Conservation (phyloP, 2,329 filamentous ascomycete species). For the Aspergillus sp. region DNA sequence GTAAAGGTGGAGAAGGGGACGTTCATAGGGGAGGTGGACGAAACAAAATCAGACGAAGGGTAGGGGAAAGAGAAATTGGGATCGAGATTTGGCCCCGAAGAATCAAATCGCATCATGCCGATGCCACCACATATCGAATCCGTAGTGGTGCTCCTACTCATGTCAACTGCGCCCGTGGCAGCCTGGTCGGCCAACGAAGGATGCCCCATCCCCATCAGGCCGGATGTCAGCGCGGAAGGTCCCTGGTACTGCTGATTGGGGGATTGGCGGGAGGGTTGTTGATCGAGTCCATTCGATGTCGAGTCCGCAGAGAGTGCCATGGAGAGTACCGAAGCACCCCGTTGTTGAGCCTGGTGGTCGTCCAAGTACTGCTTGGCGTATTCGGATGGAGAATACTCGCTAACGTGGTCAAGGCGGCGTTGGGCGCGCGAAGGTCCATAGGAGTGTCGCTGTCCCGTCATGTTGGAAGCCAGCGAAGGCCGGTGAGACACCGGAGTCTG, state of each 20-base stretch:
- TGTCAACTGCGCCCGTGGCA: constrained; percentile 35
- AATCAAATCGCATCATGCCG: constrained; percentile 47
- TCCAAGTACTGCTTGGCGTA: constrained; percentile 40
- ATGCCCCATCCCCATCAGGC: constrained; percentile 6
- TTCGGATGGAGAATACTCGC: constrained; percentile 44
- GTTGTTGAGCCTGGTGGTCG: constrained; percentile 25
- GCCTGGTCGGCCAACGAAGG: constrained; percentile 24
- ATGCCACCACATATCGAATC: constrained; percentile 46
- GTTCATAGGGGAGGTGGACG: constrained; percentile 30
- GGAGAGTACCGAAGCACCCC: constrained; percentile 22
- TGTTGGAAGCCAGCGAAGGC: constrained; percentile 22
- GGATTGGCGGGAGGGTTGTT: constrained; percentile 12
- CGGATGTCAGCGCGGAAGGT: constrained; percentile 12
- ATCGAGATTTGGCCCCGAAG: constrained; percentile 38
- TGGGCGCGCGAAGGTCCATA: constrained; percentile 28
- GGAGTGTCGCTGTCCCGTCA: constrained; percentile 32
- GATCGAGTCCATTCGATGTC: constrained; percentile 22
- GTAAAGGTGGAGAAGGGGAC: constrained; percentile 27
- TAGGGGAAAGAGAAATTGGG: constrained; percentile 28
- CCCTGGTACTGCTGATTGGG: constrained; percentile 24
- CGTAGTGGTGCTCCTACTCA: constrained; percentile 47
- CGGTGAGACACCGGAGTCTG: constrained; percentile 35
- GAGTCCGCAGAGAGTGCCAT: constrained; percentile 25
- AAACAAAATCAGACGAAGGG: constrained; percentile 27
- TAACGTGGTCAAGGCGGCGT: constrained; percentile 36